Percentiles rank a stretch among this genome's conserved stretches.
Conservation (phyloP, 768 basidiomycete species). For the Kwoniella sp. region DNA sequence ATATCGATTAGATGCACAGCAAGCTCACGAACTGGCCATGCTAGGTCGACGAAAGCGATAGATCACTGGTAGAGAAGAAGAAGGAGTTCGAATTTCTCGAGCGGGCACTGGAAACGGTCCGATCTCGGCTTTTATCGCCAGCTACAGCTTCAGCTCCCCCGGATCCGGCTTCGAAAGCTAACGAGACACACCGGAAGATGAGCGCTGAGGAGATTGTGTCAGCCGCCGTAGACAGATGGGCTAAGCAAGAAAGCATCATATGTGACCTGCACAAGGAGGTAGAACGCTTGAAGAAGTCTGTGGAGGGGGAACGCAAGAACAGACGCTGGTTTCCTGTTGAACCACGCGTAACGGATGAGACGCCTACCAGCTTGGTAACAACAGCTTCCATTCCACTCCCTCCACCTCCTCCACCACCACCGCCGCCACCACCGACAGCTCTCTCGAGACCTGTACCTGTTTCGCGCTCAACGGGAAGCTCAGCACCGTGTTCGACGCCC, state of each 20-base stretch:
- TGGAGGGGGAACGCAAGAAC: slow-evolving; percentile 50
- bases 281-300: slow-evolving; percentile 56
- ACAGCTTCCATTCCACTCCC: slow-evolving; percentile 1
- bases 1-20: neutral
- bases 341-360: too few relatives aligned
- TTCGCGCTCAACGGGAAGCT: neutral
- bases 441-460: slow-evolving; percentile 31
- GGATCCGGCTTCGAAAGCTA: too few relatives aligned
- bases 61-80: neutral
- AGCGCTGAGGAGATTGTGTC: slow-evolving; percentile 61
- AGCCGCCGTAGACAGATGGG: slow-evolving; percentile 70
- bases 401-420: slow-evolving; percentile 29
- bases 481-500: neutral
- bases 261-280: slow-evolving; percentile 57
- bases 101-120: slow-evolving; percentile 83
- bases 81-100: slow-evolving; percentile 78
- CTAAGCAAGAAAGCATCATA: slow-evolving; percentile 71
- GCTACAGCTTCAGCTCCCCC: too few relatives aligned
- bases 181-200: too few relatives aligned
- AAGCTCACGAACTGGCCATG: neutral
- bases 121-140: slow-evolving; percentile 66
- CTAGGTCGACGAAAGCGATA: slow-evolving; percentile 1
- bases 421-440: slow-evolving; percentile 40
- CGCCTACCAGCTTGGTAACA: too few relatives aligned
- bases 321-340: too few relatives aligned